phyloP scores from a whole-genome alignment of 306 rosid genomes.

The Ochetophila trinervis region DNA sequence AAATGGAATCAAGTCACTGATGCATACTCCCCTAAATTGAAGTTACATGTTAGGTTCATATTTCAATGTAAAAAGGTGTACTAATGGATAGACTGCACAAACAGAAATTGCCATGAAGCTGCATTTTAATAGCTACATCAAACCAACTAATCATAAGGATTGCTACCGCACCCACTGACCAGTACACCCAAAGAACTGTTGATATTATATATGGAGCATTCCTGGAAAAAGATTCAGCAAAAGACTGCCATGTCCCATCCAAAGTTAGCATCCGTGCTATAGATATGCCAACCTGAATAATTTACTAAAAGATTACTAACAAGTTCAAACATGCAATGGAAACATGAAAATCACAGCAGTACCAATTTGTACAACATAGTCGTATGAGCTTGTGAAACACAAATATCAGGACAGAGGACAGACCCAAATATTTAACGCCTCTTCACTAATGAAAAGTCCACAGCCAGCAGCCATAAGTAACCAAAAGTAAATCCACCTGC shows the following conservation, averaged over 20 bases:
- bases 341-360: slow-evolving; percentile 12
- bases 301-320: slow-evolving; percentile 16
- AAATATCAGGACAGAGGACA: slow-evolving; percentile 53
- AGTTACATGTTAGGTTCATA: background rate
- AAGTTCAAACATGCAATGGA: slow-evolving; percentile 18
- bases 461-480: slow-evolving; percentile 72
- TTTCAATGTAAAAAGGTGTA: slow-evolving; percentile 11
- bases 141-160: background rate
- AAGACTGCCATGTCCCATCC: slow-evolving; percentile 61
- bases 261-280: slow-evolving; percentile 48
- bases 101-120: background rate
- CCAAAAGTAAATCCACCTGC: slow-evolving; percentile 80
- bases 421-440: slow-evolving; percentile 73
- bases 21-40: slow-evolving; percentile 62
- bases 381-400: slow-evolving; percentile 37
- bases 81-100: slow-evolving; percentile 1
- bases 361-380: slow-evolving; percentile 15
- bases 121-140: background rate
- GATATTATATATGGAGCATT: slow-evolving; percentile 51
- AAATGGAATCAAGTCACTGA: slow-evolving; percentile 66
- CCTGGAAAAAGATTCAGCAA: slow-evolving; percentile 55
- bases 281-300: slow-evolving; percentile 58
- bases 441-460: slow-evolving; percentile 76
- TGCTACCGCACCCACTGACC: slow-evolving; percentile 34
- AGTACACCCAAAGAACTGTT: slow-evolving; percentile 61